phyloP scores from a whole-genome alignment of 2,329 filamentous ascomycete species.

The Zarea fungicola region DNA sequence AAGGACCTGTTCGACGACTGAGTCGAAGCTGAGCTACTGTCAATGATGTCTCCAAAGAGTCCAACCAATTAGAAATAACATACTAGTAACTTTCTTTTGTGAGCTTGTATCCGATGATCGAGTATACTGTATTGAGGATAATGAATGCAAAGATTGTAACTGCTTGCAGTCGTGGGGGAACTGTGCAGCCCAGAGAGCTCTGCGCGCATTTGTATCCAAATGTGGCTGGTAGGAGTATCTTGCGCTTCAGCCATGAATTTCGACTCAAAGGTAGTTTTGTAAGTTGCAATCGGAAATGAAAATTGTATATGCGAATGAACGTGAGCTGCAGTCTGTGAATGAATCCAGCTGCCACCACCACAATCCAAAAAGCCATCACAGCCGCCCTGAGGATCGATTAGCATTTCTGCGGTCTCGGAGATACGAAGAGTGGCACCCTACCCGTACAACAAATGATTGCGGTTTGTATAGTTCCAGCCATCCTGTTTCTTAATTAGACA shows the following conservation, averaged over 20 bases:
- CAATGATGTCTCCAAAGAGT: not conserved
- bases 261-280: not conserved
- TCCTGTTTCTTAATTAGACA: not conserved
- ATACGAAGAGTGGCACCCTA: not conserved
- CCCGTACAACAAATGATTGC: constrained; percentile 5
- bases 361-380: constrained; percentile 1
- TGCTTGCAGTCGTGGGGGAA: constrained; percentile 38
- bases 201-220: constrained; percentile 40
- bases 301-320: not conserved
- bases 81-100: not conserved
- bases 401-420: not conserved
- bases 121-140: not conserved
- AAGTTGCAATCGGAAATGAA: not conserved
- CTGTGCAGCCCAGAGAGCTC: constrained; percentile 39
- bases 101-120: not conserved
- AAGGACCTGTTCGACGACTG: constrained; percentile 26
- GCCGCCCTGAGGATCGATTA: not conserved
- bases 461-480: constrained; percentile 1
- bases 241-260: constrained; percentile 26
- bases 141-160: constrained; percentile 34
- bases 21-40: not conserved
- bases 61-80: not conserved
- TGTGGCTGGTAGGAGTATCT: constrained; percentile 34
- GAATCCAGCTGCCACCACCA: constrained; percentile 1
- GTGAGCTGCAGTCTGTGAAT: not conserved